These are phyloP conservation scores for Senna siamea DNA, from an alignment of 306 rosid genomes.

Conservation along the genomic window DNA sequence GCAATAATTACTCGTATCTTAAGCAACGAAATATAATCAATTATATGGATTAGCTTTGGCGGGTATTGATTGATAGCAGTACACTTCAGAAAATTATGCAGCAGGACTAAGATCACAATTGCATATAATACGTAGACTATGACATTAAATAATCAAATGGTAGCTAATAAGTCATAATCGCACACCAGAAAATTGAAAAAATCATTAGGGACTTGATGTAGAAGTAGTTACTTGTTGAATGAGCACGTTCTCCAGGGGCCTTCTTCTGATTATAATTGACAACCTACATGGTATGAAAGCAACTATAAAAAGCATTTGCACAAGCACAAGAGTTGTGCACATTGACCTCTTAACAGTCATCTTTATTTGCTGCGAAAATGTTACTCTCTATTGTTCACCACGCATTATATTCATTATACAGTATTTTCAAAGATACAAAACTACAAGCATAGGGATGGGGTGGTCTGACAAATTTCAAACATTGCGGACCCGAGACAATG, in stretches of 20 bases:
- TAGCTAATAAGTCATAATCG: constrained; percentile 47
- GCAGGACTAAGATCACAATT: constrained; percentile 15
- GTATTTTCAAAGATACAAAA: neutral
- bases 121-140: constrained; percentile 10
- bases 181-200: constrained; percentile 25
- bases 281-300: constrained; percentile 12
- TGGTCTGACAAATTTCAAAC: neutral
- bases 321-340: neutral
- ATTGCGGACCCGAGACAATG: neutral
- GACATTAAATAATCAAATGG: constrained; percentile 10
- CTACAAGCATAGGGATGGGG: neutral
- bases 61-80: neutral
- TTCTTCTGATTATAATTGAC: constrained; percentile 32
- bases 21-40: neutral
- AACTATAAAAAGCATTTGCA: constrained; percentile 17
- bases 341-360: constrained; percentile 29
- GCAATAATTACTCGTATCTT: neutral
- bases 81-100: neutral
- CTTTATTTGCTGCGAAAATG: constrained; percentile 31
- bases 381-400: neutral
- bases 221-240: constrained; percentile 32
- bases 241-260: neutral
- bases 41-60: neutral
- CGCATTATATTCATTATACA: neutral
- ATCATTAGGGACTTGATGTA: constrained; percentile 22